Evolutionary conservation across 2,329 filamentous ascomycete genomes (phyloP).

Genomic region (Lecanicillium sp.): DNA sequence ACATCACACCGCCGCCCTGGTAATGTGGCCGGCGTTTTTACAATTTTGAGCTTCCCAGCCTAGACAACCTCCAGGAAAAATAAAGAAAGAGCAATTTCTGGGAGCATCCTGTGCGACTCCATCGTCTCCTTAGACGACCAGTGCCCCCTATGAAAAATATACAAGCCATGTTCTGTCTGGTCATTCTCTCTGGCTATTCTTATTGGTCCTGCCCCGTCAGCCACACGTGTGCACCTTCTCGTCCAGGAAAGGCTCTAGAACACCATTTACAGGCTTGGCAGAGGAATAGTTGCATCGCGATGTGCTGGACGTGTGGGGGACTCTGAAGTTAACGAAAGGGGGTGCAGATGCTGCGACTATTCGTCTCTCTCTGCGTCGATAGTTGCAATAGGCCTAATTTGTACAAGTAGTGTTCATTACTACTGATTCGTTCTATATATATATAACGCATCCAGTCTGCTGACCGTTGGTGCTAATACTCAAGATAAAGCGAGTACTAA

Average conservation of each 20-base stretch:
- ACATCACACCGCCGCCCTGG: no score
- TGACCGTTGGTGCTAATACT: neutral
- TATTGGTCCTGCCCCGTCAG: slow-evolving; percentile 7
- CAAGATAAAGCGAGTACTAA: neutral
- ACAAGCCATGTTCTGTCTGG: no score
- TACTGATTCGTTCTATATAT: slow-evolving; percentile 3
- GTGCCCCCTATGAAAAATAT: neutral
- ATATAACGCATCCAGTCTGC: neutral
- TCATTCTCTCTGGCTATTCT: no score
- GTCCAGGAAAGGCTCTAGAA: slow-evolving; percentile 10
- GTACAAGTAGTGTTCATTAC: slow-evolving; percentile 1
- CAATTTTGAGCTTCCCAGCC: no score
- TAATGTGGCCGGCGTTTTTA: no score
- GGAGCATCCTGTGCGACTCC: neutral
- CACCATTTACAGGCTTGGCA: neutral
- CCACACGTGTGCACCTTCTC: slow-evolving; percentile 10
- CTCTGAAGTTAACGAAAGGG: no score
- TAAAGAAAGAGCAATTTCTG: no score
- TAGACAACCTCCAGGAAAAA: no score
- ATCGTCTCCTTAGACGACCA: neutral
- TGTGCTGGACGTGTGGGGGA: neutral
- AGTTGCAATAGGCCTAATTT: neutral
- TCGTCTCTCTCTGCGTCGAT: neutral
- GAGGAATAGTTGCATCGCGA: neutral
- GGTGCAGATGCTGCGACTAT: neutral